Base-by-base conservation (phyloP, 164 flowering plant species). In the Paratinospora sagittata region DNA sequence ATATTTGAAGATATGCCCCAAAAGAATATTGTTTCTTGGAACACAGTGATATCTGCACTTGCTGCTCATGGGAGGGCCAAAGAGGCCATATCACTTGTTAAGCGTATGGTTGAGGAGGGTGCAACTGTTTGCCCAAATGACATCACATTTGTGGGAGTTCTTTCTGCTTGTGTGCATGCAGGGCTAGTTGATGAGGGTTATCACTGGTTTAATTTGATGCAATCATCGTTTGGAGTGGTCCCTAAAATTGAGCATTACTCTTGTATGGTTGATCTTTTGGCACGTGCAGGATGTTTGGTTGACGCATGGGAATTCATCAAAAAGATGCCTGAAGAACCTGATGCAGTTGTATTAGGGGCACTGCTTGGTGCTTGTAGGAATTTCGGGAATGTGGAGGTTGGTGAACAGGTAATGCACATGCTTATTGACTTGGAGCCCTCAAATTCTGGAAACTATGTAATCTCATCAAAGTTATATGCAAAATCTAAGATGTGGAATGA, bases 151-250 rank as follows among this genome's bases (percentile, higher is more conserved):
- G 68, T 66, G 43, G 68, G 68, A 23, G 68, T 66, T 37, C 68
- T 66, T 21, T 66, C 68, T 66, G 68, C 68, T 3, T 66, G 68
- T 66, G 68, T 66, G 49, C 68, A 66, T 66, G 68, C 27, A n/a
- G 68, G 68, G 26, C 45, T 66, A 26, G 43, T 66, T 21, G 49
- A 66, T 23, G 52, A 66, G 68, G 68, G 68, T 10, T 24, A 45
- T 41, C 55, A 41, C 27, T 66, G 47, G 47, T 66, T 66, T 66
- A 19, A 66, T 41, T 19, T 66, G 68, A 66, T 39, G 68, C 27
- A 64, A 64, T 12, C 27, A 7, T 37, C 68, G 41, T 66, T 34
- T 66, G 68, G 68, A 37, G 5, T 66, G 52, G 27, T 8, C 68
- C 68, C 68, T 2, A 66, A 39, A 39, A 41, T 66, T 37, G 68